Percentiles rank a stretch among this genome's conserved stretches.
phyloP scores from a whole-genome alignment of 164 flowering plant species.

The Warburgia ugandensis region DNA sequence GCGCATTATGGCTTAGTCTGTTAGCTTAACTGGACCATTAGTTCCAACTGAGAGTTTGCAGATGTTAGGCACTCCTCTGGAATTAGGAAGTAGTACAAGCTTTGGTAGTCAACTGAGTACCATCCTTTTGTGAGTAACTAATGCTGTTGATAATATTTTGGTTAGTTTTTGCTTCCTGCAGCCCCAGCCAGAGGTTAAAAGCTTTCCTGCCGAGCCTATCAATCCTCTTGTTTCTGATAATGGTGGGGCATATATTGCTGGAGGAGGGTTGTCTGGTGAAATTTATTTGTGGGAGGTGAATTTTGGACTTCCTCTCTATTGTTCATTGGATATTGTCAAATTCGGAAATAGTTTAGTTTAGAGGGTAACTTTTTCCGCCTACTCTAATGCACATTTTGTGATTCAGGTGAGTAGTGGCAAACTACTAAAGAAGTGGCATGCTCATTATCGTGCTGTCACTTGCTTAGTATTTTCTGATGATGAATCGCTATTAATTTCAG shows the following conservation, averaged over 20 bases:
- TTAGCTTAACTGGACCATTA: no score
- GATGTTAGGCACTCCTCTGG: no score
- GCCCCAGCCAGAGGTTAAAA: slow-evolving; percentile 71
- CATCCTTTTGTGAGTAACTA: no score
- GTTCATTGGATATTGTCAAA: not conserved
- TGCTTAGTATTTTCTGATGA: slow-evolving; percentile 68
- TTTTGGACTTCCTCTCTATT: slow-evolving; percentile 4
- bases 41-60: no score
- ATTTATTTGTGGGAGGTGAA: slow-evolving; percentile 84
- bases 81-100: no score
- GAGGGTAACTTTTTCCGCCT: not conserved
- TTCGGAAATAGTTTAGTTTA: not conserved
- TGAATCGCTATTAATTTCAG: slow-evolving; percentile 68
- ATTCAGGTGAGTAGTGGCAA: slow-evolving; percentile 68
- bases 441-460: slow-evolving; percentile 70
- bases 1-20: no score
- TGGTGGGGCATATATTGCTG: slow-evolving; percentile 65
- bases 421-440: slow-evolving; percentile 76
- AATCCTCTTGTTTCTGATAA: slow-evolving; percentile 54
- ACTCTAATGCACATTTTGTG: slow-evolving; percentile 4
- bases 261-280: slow-evolving; percentile 72
- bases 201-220: slow-evolving; percentile 77
- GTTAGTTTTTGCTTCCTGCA: slow-evolving; percentile 21
- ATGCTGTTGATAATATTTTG: no score
- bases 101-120: no score